phyloP scores from a whole-genome alignment of 2,329 filamentous ascomycete species.

The Sporothrix inflata region DNA sequence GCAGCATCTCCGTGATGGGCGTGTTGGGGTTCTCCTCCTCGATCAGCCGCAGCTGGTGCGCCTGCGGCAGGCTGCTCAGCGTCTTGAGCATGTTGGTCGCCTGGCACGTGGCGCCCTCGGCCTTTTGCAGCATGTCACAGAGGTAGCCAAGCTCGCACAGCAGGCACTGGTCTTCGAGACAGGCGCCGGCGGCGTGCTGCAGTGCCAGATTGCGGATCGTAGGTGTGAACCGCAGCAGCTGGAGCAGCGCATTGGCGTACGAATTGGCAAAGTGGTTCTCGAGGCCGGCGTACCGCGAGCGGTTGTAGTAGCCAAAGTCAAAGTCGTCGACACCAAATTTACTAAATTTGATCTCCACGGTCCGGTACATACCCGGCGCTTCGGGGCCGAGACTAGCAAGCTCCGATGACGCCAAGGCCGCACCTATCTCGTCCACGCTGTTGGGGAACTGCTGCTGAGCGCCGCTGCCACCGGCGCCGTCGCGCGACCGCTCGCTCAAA shows the following conservation, averaged over 20 bases:
- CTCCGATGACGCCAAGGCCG: constrained; percentile 68
- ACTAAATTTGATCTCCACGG: constrained; percentile 98
- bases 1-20: constrained; percentile 78
- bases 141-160: constrained; percentile 94
- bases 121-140: constrained; percentile 98
- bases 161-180: constrained; percentile 79
- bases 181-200: constrained; percentile 84
- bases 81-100: constrained; percentile 93
- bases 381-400: constrained; percentile 78
- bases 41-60: constrained; percentile 74
- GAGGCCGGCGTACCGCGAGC: constrained; percentile 85
- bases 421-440: constrained; percentile 60
- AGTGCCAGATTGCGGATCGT: constrained; percentile 85
- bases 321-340: constrained; percentile 99
- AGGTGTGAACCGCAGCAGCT: constrained; percentile 89
- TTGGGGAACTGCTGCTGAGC: constrained; percentile 40
- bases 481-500: constrained; percentile 86
- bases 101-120: constrained; percentile 90
- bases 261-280: constrained; percentile 98
- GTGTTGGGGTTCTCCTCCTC: constrained; percentile 80
- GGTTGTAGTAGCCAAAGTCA: constrained; percentile 97
- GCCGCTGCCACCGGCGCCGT: constrained; percentile 42
- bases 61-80: constrained; percentile 80
- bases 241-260: constrained; percentile 89
- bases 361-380: constrained; percentile 85